Base-by-base conservation (phyloP, 2,329 filamentous ascomycete species). In the Grosmannia clavigera region DNA sequence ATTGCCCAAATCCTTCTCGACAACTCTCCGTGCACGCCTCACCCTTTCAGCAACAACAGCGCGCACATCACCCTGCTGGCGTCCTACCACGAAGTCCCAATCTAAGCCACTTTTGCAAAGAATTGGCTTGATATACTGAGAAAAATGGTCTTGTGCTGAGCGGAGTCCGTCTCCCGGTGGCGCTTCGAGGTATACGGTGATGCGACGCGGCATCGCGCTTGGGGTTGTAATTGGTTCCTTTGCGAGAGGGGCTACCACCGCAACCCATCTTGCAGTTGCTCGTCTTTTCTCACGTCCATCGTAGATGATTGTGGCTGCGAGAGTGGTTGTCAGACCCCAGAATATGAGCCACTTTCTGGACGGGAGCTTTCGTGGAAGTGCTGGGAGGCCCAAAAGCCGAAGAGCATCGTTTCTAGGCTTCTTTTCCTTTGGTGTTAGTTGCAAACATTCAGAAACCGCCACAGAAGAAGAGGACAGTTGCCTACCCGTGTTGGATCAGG, bases 321-420 rank as follows among this genome's bases (percentile, higher is more conserved):
- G 87, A 55, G 88, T 83, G 58, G 86, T 86, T 12, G 87, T 86
- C 60, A 97, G 72, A 55, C 87, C 79, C 73, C 92, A 84, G 76
- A 99, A 99, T 68, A 99, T 96, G 75, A 94, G 84, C 94, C 94
- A 99, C 72, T 97, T 97, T 63, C 94, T 88, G 22, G 92, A 97
- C 9, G 94, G 94, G 22, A 99, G 83, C 73, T 85, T 90, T 67
- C 85, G 81, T 62, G 88, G 87, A 63, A 96, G 82, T 66, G 86
- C 88, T 57, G 92, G 92, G 61, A 99, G 77, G 61, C 92, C 92
- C 75, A 94, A 84, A 81, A 89, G 88, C 64, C 82, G 83, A 67
- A 90, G 82, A 59, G 84, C 87, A 52, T 86, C 87, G 73, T 92
- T 92, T 57, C 81, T 77, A 67, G 77, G 51, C 58, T 60, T 35